Percentiles rank a stretch among this genome's conserved stretches.
Conservation (phyloP, 257 asterid genomes). For the Nicotiana tomentosiformis region DNA sequence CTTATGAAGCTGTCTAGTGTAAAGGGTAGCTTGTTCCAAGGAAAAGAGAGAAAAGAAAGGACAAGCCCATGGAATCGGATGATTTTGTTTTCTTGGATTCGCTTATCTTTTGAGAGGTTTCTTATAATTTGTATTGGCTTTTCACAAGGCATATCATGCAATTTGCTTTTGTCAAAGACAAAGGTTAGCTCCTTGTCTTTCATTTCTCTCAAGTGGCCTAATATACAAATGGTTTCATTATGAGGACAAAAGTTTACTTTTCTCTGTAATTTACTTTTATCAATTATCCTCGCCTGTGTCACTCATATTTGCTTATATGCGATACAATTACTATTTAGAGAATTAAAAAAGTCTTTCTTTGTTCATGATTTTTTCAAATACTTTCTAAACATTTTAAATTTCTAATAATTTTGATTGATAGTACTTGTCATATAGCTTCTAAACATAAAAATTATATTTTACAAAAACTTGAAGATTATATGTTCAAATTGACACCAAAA, state of each 20-base stretch:
- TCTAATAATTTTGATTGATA: too few species aligned
- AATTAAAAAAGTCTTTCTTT: too few species aligned
- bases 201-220: not conserved
- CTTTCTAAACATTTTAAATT: too few species aligned
- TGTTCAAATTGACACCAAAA: too few species aligned
- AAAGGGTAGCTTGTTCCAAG: not conserved
- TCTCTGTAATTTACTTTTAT: not conserved
- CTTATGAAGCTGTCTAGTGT: not conserved
- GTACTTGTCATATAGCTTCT: too few species aligned
- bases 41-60: not conserved
- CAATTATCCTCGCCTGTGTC: not conserved
- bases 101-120: not conserved
- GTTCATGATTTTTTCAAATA: too few species aligned
- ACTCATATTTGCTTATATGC: not conserved
- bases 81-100: constrained; percentile 31
- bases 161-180: not conserved
- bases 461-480: too few species aligned
- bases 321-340: too few species aligned
- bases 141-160: not conserved
- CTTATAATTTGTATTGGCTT: constrained; percentile 1
- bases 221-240: not conserved
- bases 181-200: not conserved
- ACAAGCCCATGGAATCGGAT: not conserved
- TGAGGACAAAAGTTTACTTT: not conserved
- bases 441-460: too few species aligned